Evolutionary conservation across 257 asterid genomes (phyloP), one percentile per base, ranked within the genome.

Genomic region (Osmanthus fragrans): DNA sequence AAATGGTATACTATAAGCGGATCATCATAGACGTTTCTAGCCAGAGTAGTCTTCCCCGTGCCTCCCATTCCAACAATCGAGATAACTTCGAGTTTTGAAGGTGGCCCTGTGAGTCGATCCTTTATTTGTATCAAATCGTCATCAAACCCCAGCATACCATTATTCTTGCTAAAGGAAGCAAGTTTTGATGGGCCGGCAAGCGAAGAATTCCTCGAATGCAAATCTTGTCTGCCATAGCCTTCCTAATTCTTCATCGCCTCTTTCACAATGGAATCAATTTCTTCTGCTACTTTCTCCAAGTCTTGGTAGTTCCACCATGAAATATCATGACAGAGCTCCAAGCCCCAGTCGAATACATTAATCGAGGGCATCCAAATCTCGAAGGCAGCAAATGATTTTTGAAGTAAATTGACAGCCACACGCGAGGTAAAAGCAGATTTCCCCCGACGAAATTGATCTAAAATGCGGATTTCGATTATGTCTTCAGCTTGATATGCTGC

Each of bases 401-500:
- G 63, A 19, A 51, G 21, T 0, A 4, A 51, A 4, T 51, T 18
- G 19, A 51, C 25, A 15, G 3, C 25, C 9, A 51, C 7, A 5
- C 63, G 63, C 63, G 9, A 51, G 25, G 19, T 5, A 51, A 19
- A 51, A 51, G 8, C 5, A 4, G 21, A 51, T 5, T 51, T 51
- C 18, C 19, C 63, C 3, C 10, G 63, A 4, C 9, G 63, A 82
- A 60, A 36, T 0, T 68, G 70, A 37, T 47, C 42, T 12, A 36
- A 69, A 19, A 72, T 13, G 23, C 49, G 40, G 32, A 74, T 66
- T 64, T 83, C 81, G 4, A 83, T 71, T 0, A 30, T 68, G 42
- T 82, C 83, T 75, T 78, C 78, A 36, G 75, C 83, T 11, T 27
- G 60, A 49, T 70, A 30, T 66, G 76, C 81, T 54, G 77, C 30